A percentile compares a stretch with the other conserved stretches of the same genome.
phyloP scores from a whole-genome alignment of 2,329 filamentous ascomycete species.

The Alternaria sp. region DNA sequence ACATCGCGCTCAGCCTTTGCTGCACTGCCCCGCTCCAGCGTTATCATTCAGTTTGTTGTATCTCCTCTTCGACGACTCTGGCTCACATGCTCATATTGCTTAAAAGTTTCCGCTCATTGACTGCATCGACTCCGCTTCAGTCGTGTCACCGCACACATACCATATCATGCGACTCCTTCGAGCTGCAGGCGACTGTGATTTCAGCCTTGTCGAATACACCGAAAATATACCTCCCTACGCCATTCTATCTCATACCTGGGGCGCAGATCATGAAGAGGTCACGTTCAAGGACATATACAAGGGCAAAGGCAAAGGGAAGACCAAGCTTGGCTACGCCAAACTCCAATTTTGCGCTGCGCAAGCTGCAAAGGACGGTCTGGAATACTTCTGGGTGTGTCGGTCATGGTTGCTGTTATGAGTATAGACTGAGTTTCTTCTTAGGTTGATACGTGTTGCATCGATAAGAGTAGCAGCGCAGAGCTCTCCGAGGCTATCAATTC shows the following conservation, averaged over 20 bases:
- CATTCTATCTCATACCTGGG: slow-evolving; percentile 18
- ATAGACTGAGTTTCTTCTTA: not conserved
- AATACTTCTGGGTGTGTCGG: slow-evolving; percentile 10
- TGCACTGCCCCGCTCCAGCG: not conserved
- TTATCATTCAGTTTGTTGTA: not conserved
- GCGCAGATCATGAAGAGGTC: slow-evolving; percentile 7
- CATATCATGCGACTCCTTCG: not conserved
- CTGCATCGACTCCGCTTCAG: no score
- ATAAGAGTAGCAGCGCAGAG: slow-evolving; percentile 12
- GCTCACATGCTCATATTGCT: no score
- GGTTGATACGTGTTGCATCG: slow-evolving; percentile 19
- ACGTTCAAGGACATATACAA: slow-evolving; percentile 1
- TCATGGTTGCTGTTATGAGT: no score
- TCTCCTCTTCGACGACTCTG: no score
- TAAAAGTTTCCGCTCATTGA: no score
- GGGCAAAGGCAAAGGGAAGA: not conserved
- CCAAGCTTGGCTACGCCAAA: slow-evolving; percentile 3
- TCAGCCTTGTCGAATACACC: not conserved
- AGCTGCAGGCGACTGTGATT: not conserved
- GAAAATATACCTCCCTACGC: slow-evolving; percentile 6
- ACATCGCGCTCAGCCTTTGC: not conserved
- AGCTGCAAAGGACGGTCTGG: not conserved
- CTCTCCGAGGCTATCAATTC: slow-evolving; percentile 10
- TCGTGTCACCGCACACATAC: no score
- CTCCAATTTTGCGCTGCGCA: slow-evolving; percentile 2